Conservation (phyloP, 2,329 filamentous ascomycete species). For the Phialophora macrospora region DNA sequence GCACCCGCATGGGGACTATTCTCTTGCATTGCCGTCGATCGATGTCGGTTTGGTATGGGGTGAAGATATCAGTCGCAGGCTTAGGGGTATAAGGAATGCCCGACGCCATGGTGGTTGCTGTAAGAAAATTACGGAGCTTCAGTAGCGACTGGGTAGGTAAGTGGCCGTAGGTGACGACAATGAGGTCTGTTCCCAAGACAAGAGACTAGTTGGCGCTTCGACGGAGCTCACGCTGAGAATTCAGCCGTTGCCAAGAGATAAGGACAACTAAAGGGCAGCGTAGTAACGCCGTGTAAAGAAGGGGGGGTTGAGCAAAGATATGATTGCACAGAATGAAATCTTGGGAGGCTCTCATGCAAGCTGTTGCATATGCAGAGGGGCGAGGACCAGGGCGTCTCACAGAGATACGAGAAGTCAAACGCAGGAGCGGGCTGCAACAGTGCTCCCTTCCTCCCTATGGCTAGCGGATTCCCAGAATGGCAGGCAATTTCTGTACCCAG, state of each 20-base stretch:
- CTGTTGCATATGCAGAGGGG: constrained; percentile 18
- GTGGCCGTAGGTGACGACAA: background rate
- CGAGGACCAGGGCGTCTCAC: constrained; percentile 1
- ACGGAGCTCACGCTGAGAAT: constrained; percentile 1
- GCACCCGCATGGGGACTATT: constrained; percentile 72
- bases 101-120: constrained; percentile 35
- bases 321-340: constrained; percentile 20
- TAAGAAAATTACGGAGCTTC: constrained; percentile 15
- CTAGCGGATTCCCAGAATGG: background rate
- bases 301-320: constrained; percentile 21
- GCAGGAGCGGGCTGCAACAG: background rate
- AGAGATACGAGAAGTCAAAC: constrained; percentile 5
- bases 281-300: constrained; percentile 10
- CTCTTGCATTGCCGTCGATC: constrained; percentile 69
- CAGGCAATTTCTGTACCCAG: background rate
- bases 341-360: constrained; percentile 29
- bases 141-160: background rate
- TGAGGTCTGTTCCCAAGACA: background rate
- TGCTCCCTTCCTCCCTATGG: background rate
- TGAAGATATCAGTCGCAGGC: constrained; percentile 57
- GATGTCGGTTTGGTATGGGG: constrained; percentile 66
- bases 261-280: constrained; percentile 3
- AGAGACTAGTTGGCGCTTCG: background rate
- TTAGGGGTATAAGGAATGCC: constrained; percentile 45
- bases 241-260: constrained; percentile 24